Evolutionary conservation across 305 asterid species (phyloP).

Genomic region (Stenogyne calaminthoides): DNA sequence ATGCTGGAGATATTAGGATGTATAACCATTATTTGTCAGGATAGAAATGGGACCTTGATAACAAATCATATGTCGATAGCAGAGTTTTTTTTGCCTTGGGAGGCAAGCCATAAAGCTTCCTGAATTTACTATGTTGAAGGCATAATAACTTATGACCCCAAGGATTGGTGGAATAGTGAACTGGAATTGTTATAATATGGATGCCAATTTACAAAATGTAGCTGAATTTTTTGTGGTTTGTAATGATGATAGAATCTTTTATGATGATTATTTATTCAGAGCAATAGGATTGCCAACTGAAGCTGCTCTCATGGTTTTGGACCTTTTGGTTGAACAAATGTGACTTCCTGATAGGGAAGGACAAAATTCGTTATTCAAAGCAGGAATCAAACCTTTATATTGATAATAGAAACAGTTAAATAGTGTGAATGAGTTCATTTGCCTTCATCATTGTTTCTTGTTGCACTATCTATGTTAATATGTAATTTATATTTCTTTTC

Average conservation of each 20-base stretch:
- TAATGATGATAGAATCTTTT: too few species aligned
- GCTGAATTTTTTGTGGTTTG: constrained; percentile 89
- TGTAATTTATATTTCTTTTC: constrained; percentile 18
- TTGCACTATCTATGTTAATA: background rate
- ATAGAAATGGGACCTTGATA: constrained; percentile 87
- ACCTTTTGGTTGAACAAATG: too few species aligned
- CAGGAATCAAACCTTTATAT: constrained; percentile 65
- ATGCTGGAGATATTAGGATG: constrained; percentile 88
- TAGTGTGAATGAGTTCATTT: constrained; percentile 48
- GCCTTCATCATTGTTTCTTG: constrained; percentile 11
- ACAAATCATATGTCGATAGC: constrained; percentile 88
- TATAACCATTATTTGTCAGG: constrained; percentile 89
- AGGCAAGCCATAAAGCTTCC: constrained; percentile 40
- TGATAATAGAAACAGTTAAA: constrained; percentile 58
- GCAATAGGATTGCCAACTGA: constrained; percentile 93
- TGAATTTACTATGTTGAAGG: constrained; percentile 68
- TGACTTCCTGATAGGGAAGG: too few species aligned
- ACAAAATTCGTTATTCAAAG: too few species aligned
- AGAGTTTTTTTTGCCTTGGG: constrained; percentile 71
- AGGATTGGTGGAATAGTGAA: constrained; percentile 76
- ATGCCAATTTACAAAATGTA: constrained; percentile 57
- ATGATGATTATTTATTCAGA: too few species aligned
- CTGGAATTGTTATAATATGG: constrained; percentile 74
- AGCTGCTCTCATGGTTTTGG: too few species aligned
- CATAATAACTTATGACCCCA: constrained; percentile 82